Conservation (phyloP, 2,329 filamentous ascomycete species). For the Fusarium lyarnte region DNA sequence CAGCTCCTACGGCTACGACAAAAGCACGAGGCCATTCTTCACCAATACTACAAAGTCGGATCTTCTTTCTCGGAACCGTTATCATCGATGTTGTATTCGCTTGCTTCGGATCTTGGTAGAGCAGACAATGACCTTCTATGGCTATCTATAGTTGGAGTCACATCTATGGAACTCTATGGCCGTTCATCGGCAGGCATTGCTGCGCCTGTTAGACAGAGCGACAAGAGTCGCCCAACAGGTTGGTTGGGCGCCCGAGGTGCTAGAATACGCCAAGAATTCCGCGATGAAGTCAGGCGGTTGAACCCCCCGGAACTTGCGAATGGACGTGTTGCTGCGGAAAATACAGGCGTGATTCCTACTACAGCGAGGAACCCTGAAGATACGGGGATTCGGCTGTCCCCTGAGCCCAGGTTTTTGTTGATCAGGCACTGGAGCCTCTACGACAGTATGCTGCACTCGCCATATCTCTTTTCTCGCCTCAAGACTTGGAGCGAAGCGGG, state of each 20-base stretch:
- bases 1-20: slow-evolving; percentile 78
- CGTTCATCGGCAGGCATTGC: slow-evolving; percentile 84
- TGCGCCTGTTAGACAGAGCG: slow-evolving; percentile 64
- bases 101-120: slow-evolving; percentile 92
- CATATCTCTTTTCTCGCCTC: slow-evolving; percentile 89
- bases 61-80: slow-evolving; percentile 95
- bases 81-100: slow-evolving; percentile 91
- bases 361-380: slow-evolving; percentile 90
- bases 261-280: slow-evolving; percentile 83
- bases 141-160: slow-evolving; percentile 93
- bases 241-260: slow-evolving; percentile 87
- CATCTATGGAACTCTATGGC: slow-evolving; percentile 92
- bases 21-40: slow-evolving; percentile 79
- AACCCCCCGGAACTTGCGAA: slow-evolving; percentile 80
- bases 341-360: slow-evolving; percentile 85
- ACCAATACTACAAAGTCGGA: slow-evolving; percentile 86
- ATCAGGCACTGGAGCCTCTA: slow-evolving; percentile 97
- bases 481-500: slow-evolving; percentile 95
- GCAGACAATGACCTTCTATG: slow-evolving; percentile 97
- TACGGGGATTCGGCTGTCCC: slow-evolving; percentile 89
- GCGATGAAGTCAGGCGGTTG: slow-evolving; percentile 92
- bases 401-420: slow-evolving; percentile 91
- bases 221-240: slow-evolving; percentile 67
- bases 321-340: slow-evolving; percentile 70
- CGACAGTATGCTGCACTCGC: slow-evolving; percentile 97